phyloP scores from a whole-genome alignment of 139 green algal species.

The Tetraselmis striata region DNA sequence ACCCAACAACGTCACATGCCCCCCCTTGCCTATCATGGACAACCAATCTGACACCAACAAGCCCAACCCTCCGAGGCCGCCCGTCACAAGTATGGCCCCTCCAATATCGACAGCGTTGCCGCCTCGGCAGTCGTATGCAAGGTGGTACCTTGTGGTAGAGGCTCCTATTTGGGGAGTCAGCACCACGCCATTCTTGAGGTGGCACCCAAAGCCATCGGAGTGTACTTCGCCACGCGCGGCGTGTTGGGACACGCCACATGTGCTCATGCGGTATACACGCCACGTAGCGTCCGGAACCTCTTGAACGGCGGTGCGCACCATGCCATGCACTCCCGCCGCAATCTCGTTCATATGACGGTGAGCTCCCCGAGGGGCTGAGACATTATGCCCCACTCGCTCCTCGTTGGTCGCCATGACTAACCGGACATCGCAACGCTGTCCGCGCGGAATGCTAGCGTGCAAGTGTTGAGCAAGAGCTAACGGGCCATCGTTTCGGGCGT shows the following conservation, averaged over 20 bases:
- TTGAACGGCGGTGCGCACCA: neutral
- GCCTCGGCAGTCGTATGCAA: neutral
- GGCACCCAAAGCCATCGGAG: neutral
- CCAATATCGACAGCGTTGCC: neutral
- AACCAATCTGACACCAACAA: conserved; percentile 27
- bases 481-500: neutral
- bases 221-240: neutral
- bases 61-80: conserved; percentile 61
- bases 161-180: neutral
- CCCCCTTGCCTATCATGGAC: neutral
- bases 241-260: neutral
- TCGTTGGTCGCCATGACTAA: neutral
- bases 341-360: neutral
- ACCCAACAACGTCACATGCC: neutral
- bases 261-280: neutral
- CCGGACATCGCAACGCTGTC: neutral
- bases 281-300: neutral
- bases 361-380: neutral
- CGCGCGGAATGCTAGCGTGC: neutral
- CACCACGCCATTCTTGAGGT: neutral
- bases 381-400: neutral
- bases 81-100: conserved; percentile 48
- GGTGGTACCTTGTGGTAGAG: neutral
- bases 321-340: neutral
- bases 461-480: neutral